Conservation (phyloP, 2,329 filamentous ascomycete genomes). For the Dichotomopilus funicola region DNA sequence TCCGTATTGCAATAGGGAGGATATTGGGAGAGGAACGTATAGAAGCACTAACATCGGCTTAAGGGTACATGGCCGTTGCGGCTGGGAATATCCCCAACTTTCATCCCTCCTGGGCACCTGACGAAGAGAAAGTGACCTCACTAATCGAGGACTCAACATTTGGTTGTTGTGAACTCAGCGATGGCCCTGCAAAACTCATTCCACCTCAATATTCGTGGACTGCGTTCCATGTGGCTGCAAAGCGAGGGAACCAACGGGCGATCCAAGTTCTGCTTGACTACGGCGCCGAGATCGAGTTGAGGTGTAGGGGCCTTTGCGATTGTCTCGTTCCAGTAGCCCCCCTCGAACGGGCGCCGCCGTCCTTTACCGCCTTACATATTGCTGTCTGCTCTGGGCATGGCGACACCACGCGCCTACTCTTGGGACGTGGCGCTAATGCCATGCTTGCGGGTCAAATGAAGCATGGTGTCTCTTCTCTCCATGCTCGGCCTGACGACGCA, state of each 20-base stretch:
- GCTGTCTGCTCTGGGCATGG: not conserved
- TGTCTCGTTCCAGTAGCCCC: not conserved
- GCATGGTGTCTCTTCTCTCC: not conserved
- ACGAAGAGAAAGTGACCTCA: no score
- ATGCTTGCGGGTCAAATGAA: not conserved
- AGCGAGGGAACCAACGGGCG: not conserved
- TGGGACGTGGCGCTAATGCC: not conserved
- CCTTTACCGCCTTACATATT: not conserved
- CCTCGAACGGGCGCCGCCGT: not conserved
- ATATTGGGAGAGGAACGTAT: no score
- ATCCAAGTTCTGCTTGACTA: not conserved
- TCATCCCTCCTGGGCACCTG: no score
- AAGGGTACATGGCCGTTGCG: no score
- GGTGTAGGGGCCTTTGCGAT: conserved; percentile 1
- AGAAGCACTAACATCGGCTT: no score
- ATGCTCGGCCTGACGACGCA: no score
- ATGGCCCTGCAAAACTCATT: no score
- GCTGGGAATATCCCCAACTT: no score
- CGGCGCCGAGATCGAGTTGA: not conserved
- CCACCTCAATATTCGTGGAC: not conserved
- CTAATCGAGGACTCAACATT: no score
- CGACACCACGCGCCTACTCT: not conserved
- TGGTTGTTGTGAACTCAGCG: no score
- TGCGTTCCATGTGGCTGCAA: not conserved
- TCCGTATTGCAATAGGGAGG: no score